Evolutionary conservation across 345 rosid species (phyloP), one percentile per base, ranked within the genome.

Genomic region (Bruguiera sexangula): DNA sequence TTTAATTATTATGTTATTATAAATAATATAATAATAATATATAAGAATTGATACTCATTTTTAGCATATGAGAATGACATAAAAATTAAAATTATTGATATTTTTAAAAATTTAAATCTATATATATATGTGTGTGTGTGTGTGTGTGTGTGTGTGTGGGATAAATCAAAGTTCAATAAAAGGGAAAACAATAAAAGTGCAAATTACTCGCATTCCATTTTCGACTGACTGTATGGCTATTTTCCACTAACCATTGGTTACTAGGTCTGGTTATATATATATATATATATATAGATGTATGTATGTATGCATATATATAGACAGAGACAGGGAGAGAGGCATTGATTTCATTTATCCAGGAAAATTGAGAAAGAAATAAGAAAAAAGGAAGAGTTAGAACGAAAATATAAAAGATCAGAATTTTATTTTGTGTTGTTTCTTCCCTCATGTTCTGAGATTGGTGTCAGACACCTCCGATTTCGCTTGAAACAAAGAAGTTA

Each of bases 361-460:
- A 60, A 53, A 62, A 27, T 20, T 31, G 19, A 13, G 53, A 67
- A 66, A 18, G 18, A 60, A 24, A 29, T 72, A 65, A 31, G 6
- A 30, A 32, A 32, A 22, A 48, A 57, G 62, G 29, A 21, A 62
- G 36, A 31, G 26, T 43, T 6, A 5, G 43, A 39, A 6, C 5
- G 29, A 15, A n/a, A 43, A 26, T 48, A 52, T 20, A 30, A 39
- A 29, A 64, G 29, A 15, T 8, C 21, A 31, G 34, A 31, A 18
- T 19, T 46, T 19, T 43, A 60, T 18, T 37, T 2, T 66, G 54
- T 56, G 37, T 65, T 32, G 46, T 34, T 6, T 7, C 68, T 65
- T 70, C 66, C n/a, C 51, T 51, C 27, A 59, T 76, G 74, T 62
- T 69, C 59, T 43, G 75, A 75, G 80, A 76, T 70, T 74, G 70